Evolutionary conservation across 306 rosid genomes (phyloP).

Genomic region (Vachellia pachyceras): DNA sequence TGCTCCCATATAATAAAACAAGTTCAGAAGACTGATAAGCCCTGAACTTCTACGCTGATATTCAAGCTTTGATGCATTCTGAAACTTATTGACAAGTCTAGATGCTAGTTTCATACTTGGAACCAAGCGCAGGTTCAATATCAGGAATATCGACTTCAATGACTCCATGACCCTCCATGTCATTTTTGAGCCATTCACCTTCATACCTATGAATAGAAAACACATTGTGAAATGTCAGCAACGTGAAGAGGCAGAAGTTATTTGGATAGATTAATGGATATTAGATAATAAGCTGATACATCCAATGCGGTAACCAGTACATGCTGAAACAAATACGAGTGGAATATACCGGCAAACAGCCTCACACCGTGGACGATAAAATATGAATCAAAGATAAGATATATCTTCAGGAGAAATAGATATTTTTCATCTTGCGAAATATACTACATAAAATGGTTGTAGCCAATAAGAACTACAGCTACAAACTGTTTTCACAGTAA

Average conservation of each 20-base stretch:
- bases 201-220: conserved; percentile 69
- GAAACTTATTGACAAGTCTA: conserved; percentile 15
- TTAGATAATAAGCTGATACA: conserved; percentile 22
- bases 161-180: conserved; percentile 92
- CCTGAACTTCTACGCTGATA: background rate
- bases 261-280: conserved; percentile 17
- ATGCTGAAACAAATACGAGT: background rate
- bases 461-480: conserved; percentile 6
- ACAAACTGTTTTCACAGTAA: background rate
- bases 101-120: conserved; percentile 64
- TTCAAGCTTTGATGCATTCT: conserved; percentile 27
- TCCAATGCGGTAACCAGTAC: background rate
- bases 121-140: conserved; percentile 89
- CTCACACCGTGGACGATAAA: conserved; percentile 16
- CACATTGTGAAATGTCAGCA: conserved; percentile 24
- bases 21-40: background rate
- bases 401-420: conserved; percentile 3
- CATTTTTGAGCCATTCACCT: conserved; percentile 97
- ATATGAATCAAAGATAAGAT: conserved; percentile 6
- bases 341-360: background rate
- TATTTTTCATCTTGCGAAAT: background rate
- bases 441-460: conserved; percentile 1
- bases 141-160: conserved; percentile 93
- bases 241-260: conserved; percentile 28
- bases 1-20: background rate